phyloP scores from a whole-genome alignment of 108 stramenopile species.

The Aurantiochytrium sp. region DNA sequence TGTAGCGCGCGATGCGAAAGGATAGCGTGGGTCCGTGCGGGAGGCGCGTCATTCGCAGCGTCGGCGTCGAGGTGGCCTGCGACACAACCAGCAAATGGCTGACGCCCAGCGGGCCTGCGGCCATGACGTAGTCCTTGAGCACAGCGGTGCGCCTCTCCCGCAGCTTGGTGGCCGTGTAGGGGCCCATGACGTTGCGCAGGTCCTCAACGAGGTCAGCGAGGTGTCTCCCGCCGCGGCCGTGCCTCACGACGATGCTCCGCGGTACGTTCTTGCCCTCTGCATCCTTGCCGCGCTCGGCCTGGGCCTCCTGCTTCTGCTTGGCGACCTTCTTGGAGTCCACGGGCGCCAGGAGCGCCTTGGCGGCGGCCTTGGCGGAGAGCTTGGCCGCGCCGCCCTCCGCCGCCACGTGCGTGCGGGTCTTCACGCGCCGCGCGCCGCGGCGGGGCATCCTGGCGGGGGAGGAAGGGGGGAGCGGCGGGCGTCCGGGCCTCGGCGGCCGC shows the following conservation, averaged over 20 bases:
- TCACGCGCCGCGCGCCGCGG: neutral
- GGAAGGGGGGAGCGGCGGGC: too few species aligned
- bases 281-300: neutral
- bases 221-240: conserved; percentile 39
- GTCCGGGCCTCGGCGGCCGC: neutral
- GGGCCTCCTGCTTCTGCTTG: neutral
- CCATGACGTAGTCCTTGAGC: conserved; percentile 58
- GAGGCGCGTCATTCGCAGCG: conserved; percentile 74
- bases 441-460: conserved; percentile 31
- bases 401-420: neutral
- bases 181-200: conserved; percentile 84
- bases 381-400: neutral
- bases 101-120: conserved; percentile 78
- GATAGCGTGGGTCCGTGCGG: conserved; percentile 90
- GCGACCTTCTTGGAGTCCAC: neutral
- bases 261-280: conserved; percentile 42
- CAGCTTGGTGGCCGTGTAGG: conserved; percentile 89
- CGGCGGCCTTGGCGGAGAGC: neutral
- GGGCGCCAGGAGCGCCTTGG: neutral
- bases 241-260: conserved; percentile 45
- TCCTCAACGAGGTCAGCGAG: conserved; percentile 78
- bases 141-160: conserved; percentile 64
- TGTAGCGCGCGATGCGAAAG: conserved; percentile 83
- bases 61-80: conserved; percentile 71
- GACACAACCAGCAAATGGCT: conserved; percentile 85